Evolutionary conservation across 2,329 filamentous ascomycete genomes (phyloP).

Genomic region (Claviceps sp.): DNA sequence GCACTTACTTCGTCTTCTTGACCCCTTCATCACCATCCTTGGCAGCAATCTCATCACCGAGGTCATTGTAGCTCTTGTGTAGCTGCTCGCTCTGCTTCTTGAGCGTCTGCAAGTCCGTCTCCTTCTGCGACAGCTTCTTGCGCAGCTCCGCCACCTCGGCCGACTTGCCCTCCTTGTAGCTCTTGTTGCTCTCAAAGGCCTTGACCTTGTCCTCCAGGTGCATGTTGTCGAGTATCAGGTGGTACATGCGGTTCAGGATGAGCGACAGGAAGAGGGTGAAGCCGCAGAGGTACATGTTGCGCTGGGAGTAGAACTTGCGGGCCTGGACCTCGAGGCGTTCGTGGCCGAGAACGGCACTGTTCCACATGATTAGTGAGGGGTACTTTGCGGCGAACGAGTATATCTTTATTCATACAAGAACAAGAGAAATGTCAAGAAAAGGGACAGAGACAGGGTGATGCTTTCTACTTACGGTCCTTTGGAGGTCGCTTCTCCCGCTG

Average conservation of each 20-base stretch:
- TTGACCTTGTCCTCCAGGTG: constrained; percentile 86
- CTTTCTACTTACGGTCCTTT: constrained; percentile 30
- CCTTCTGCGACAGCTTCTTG: constrained; percentile 63
- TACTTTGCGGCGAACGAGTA: too few species aligned
- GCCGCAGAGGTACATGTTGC: constrained; percentile 99
- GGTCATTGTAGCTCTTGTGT: constrained; percentile 69
- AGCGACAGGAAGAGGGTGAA: constrained; percentile 98
- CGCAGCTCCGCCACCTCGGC: constrained; percentile 60
- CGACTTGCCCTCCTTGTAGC: constrained; percentile 58
- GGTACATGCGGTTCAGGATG: constrained; percentile 98
- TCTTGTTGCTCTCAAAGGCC: constrained; percentile 62
- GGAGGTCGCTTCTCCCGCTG: constrained; percentile 46
- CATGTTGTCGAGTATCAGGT: constrained; percentile 87
- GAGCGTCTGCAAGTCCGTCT: constrained; percentile 70
- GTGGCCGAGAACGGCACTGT: constrained; percentile 60
- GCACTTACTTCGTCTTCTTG: constrained; percentile 37
- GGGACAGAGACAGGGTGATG: background rate
- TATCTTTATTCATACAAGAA: too few species aligned
- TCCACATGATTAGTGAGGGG: background rate
- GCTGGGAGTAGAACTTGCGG: constrained; percentile 99
- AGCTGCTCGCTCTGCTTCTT: constrained; percentile 88
- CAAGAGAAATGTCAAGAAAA: background rate
- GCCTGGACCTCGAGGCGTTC: constrained; percentile 98
- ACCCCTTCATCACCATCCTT: constrained; percentile 35
- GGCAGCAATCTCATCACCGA: constrained; percentile 68